Base-by-base conservation (phyloP, 2,329 filamentous ascomycete genomes). In the Neonectria magnoliae region DNA sequence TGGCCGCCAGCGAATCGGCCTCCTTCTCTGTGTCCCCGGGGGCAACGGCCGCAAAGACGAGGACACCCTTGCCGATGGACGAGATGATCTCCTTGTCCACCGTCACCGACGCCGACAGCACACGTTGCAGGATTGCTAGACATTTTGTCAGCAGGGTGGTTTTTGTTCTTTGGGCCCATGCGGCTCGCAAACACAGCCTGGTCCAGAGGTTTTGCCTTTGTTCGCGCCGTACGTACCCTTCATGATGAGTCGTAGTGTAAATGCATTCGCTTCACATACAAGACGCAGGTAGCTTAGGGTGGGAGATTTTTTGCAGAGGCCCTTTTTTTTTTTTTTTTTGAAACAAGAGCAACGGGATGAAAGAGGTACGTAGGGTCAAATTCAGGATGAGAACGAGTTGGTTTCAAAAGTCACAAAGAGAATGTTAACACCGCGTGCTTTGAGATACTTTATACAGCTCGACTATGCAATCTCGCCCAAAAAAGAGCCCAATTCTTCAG, bases 71-170 rank as follows among this genome's bases (percentile, higher is more conserved):
- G 64, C 93, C 93, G 74, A 99, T 98, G 3, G 91, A 92, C 1
- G 96, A 98, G 50, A 99, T 88, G 31, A 97, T 82, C 77, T 97
- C 87, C 76, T 93, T 91, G 76, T 99, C 94, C 57, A 99, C 95
- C 1, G 94, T 96, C 73, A 99, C 96, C 8, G 95, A 98, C 65
- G 95, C 95, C 47, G 94, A 98, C 65, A 97, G 89, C 56, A 99
- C 96, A 70, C 96, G 89, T 81, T 99, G 96, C 57, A 98, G 83
- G 65, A 99, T 93, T 58, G 94, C 96, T 98, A 75, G 57, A 64
- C 44, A 45, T 48, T 27, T 36, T 50, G 56, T 68, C 36, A 71
- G 67, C 50, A 48, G 25, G 38, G 25, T 29, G 18, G 16, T 25
- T 44, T 55, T 53, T 68, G n/a, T 62, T 31, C 52, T 31, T 62